Conservation (phyloP, 2,329 filamentous ascomycete genomes). For the Cladosporium sp. region DNA sequence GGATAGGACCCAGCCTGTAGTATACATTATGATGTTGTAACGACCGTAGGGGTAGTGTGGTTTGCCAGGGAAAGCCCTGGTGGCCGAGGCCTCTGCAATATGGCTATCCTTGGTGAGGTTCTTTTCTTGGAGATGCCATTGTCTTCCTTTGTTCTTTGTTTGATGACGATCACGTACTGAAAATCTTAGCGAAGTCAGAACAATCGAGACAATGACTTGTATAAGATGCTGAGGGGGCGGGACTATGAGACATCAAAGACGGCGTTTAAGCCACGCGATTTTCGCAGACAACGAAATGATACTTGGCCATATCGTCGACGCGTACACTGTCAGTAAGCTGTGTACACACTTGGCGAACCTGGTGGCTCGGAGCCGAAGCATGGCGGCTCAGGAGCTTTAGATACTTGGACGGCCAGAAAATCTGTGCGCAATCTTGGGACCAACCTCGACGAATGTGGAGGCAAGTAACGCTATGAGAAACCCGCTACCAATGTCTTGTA, state of each 20-base stretch:
- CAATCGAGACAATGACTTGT: conserved; percentile 6
- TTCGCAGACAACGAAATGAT: background rate
- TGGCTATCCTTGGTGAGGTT: background rate
- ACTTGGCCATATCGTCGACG: background rate
- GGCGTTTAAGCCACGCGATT: background rate
- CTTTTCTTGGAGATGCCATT: background rate
- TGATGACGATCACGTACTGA: background rate
- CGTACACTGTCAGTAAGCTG: background rate
- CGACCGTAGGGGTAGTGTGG: background rate
- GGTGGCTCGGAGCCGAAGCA: background rate
- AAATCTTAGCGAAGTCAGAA: background rate
- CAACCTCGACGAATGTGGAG: no score
- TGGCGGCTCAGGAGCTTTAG: background rate
- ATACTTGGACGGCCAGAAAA: no score
- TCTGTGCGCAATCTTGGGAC: no score
- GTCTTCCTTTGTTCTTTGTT: conserved; percentile 4
- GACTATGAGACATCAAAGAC: background rate
- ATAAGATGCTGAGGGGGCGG: background rate
- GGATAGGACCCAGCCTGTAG: conserved; percentile 3
- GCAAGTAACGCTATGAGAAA: no score
- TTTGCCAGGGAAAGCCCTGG: background rate
- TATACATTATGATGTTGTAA: conserved; percentile 3
- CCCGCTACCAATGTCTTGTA: no score
- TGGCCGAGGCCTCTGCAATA: background rate
- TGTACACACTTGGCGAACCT: background rate